Conservation (phyloP, 345 rosid species). For the Tarenaya hassleriana region DNA sequence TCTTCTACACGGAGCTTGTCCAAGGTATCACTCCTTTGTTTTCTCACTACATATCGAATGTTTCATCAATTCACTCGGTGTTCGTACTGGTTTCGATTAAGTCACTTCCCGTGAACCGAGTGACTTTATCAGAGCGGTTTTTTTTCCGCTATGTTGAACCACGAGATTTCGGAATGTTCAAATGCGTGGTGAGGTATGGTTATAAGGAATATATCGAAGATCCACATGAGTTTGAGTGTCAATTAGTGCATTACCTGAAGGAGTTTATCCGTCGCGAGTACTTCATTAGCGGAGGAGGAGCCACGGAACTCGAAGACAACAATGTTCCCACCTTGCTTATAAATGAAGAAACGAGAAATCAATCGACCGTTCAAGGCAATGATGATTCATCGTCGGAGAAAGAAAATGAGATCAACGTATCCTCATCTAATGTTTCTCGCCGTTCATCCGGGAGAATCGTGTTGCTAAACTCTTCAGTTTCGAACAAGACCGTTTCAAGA, state of each 20-base stretch:
- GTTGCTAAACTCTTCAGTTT: slow-evolving; percentile 27
- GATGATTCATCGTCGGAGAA: no score
- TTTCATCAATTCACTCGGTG: slow-evolving; percentile 60
- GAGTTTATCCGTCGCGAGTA: slow-evolving; percentile 48
- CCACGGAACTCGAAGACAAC: slow-evolving; percentile 15
- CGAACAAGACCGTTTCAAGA: slow-evolving; percentile 17
- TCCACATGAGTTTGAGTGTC: slow-evolving; percentile 41
- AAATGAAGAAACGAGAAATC: slow-evolving; percentile 35
- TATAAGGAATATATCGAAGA: slow-evolving; percentile 45
- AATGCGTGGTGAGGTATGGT: slow-evolving; percentile 72
- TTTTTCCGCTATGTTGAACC: slow-evolving; percentile 63
- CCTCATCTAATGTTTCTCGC: slow-evolving; percentile 16
- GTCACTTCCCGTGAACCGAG: slow-evolving; percentile 49
- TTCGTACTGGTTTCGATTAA: slow-evolving; percentile 63
- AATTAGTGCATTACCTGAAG: slow-evolving; percentile 40
- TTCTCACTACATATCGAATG: slow-evolving; percentile 48
- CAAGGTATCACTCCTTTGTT: slow-evolving; percentile 76
- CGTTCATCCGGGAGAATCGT: slow-evolving; percentile 40
- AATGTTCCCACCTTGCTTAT: slow-evolving; percentile 9
- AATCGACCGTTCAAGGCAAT: no score
- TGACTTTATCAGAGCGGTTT: slow-evolving; percentile 48
- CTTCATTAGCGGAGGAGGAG: slow-evolving; percentile 26
- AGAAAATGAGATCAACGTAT: slow-evolving; percentile 17
- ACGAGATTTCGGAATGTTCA: slow-evolving; percentile 46
- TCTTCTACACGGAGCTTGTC: slow-evolving; percentile 66